Base-by-base conservation (phyloP, 2,329 filamentous ascomycete species). In the Neopestalotiopsis sp. region DNA sequence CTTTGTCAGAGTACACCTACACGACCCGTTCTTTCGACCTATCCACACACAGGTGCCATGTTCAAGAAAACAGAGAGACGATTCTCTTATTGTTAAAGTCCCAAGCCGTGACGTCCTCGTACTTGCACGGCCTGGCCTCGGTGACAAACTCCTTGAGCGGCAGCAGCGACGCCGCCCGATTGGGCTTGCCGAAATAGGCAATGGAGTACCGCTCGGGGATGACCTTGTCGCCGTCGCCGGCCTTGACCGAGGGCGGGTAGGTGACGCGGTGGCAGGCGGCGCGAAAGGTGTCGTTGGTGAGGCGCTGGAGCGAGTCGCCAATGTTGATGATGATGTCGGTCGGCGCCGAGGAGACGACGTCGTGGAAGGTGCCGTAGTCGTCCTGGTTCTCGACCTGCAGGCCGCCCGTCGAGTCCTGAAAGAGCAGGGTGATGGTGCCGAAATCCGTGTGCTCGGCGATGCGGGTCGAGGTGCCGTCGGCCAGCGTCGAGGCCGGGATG, bases 291-390 rank as follows among this genome's bases (percentile, higher is more conserved):
- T 75, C 77, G 0, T 70, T 74, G 1, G 75, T 75, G 67, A 72
- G 78, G 40, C 73, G 75, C 71, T 78, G 72, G 66, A 81, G 72
- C 75, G 81, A 76, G 64, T 82, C 79, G 2, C 80, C 79, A 38
- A 79, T 76, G 61, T 82, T 81, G 34, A 34, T 24, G 68, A 81
- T 78, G 9, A 82, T 78, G 64, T 77, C 81, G 4, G 74, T 73
- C 28, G 13, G 70, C 59, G 73, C 72, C 1, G 69, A 1, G 2
- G 71, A 68, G 2, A 72, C 72, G 1, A 75, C 72, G 1, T 52
- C 17, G 9, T 75, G 42, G 71, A 73, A 77, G n/a, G 68, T 66
- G 56, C 71, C 34, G 2, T 28, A 60, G 2, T 57, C 30, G 12
- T 38, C 20, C 42, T 71, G 64, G 40, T 71, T 30, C 70, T 69